phyloP scores from a whole-genome alignment of 176 grass and related monocot species.

The Alopecurus myosuroides region DNA sequence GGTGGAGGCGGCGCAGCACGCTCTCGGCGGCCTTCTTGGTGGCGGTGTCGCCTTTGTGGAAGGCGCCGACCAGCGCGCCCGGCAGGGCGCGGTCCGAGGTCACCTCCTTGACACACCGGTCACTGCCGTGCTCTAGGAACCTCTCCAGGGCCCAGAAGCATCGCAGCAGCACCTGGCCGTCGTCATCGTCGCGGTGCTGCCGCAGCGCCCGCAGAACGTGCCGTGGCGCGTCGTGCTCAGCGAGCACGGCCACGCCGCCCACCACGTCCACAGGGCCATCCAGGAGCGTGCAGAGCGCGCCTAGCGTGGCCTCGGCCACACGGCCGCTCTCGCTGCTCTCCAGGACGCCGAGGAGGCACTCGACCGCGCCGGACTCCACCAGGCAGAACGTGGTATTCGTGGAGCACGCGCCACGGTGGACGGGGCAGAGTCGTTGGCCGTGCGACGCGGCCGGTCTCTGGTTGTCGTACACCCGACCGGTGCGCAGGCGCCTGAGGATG shows the following conservation, averaged over 20 bases:
- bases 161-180: conserved; percentile 32
- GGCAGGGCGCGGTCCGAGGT: conserved; percentile 57
- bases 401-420: conserved; percentile 65
- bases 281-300: conserved; percentile 74
- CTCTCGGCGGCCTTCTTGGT: conserved; percentile 74
- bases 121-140: conserved; percentile 56
- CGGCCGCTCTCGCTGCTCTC: conserved; percentile 49
- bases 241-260: conserved; percentile 52
- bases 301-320: conserved; percentile 53
- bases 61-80: conserved; percentile 45
- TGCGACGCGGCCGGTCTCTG: not conserved
- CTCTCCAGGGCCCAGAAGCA: conserved; percentile 80
- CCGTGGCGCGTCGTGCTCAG: conserved; percentile 42
- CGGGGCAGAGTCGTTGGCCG: conserved; percentile 40
- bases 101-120: conserved; percentile 49
- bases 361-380: conserved; percentile 55
- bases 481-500: conserved; percentile 44
- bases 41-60: conserved; percentile 64
- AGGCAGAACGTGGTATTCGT: conserved; percentile 65
- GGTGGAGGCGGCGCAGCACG: conserved; percentile 71
- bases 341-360: conserved; percentile 57
- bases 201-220: conserved; percentile 52
- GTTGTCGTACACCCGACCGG: conserved; percentile 40
- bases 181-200: conserved; percentile 40
- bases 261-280: conserved; percentile 64